Base-by-base conservation (phyloP, 2,329 filamentous ascomycete species). In the Eurotiales sp. region DNA sequence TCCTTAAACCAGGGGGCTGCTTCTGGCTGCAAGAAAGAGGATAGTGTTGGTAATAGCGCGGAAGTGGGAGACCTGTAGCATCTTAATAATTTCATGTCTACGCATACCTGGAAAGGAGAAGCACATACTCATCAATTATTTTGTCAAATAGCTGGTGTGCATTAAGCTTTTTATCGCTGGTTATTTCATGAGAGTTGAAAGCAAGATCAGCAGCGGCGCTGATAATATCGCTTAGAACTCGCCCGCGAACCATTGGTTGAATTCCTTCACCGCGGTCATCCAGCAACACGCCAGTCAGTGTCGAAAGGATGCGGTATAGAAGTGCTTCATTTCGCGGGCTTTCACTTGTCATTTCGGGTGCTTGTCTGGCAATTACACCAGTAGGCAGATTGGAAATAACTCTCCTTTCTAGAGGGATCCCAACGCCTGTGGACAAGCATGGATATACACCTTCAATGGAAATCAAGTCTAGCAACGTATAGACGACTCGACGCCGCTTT, bases 361-460 rank as follows among this genome's bases (percentile, higher is more conserved):
- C 48, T 25, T 68, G 65, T 50, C 66, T 71, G 27, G 72, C 68
- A 56, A 73, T 68, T 15, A 74, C 68, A 1, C 72, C 72, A 6
- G 65, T 61, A 6, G 72, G 71, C 19, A 75, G 53, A 12, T 70
- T 69, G 21, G 72, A 73, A 36, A 73, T 71, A 7, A 75, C 65
- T 43, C 72, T 64, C 51, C 71, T 64, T 55, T 74, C 70, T 11
- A 74, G 58, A 10, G 72, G 72, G 41, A 75, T 70, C 1, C 72
- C 72, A 37, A 73, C 71, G 17, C 72, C 72, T 17, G 59, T 55
- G 12, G 72, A 73, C 14, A 74, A 60, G 5, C 63, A 72, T 5
- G 72, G 72, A 55, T 74, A 74, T 21, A 75, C 69, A 4, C 72
- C 72, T 53, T 75, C 72, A 6, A 74, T 53, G 2, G 72, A 72